These are phyloP conservation scores for Taphrina communis DNA, from an alignment of 1,139 yeast genomes.

Conservation along the genomic window DNA sequence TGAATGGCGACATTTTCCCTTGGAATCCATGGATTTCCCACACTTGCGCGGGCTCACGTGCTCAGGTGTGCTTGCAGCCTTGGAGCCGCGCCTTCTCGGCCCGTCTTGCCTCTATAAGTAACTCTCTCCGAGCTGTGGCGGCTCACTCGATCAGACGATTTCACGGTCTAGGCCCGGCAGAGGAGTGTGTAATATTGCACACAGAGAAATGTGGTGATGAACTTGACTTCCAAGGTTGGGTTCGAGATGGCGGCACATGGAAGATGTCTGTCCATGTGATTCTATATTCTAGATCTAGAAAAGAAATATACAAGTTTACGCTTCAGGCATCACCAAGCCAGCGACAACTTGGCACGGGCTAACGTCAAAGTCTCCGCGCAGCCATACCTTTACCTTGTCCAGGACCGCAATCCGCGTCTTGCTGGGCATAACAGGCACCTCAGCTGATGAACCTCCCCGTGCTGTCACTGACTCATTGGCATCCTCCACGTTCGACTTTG, in stretches of 20 bases:
- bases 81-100: no score
- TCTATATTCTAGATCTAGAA: no score
- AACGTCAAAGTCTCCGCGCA: slow-evolving; percentile 33
- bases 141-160: neutral
- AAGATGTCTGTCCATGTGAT: no score
- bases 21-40: neutral
- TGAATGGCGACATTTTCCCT: slow-evolving; percentile 2
- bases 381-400: slow-evolving; percentile 33
- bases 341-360: slow-evolving; percentile 35
- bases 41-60: no score
- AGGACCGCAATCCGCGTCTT: slow-evolving; percentile 19
- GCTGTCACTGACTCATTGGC: neutral
- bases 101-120: no score
- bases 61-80: no score
- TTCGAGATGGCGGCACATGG: no score
- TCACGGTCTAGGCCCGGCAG: neutral
- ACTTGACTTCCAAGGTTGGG: no score
- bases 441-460: no score
- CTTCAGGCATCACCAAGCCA: slow-evolving; percentile 26
- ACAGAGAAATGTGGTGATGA: no score
- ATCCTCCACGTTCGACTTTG: neutral
- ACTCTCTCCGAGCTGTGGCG: no score
- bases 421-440: neutral
- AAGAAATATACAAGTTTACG: neutral
- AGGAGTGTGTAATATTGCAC: neutral